These are phyloP conservation scores for Yamadazyma conglobata DNA, from an alignment of 1,139 yeast species.

Conservation along the genomic window DNA sequence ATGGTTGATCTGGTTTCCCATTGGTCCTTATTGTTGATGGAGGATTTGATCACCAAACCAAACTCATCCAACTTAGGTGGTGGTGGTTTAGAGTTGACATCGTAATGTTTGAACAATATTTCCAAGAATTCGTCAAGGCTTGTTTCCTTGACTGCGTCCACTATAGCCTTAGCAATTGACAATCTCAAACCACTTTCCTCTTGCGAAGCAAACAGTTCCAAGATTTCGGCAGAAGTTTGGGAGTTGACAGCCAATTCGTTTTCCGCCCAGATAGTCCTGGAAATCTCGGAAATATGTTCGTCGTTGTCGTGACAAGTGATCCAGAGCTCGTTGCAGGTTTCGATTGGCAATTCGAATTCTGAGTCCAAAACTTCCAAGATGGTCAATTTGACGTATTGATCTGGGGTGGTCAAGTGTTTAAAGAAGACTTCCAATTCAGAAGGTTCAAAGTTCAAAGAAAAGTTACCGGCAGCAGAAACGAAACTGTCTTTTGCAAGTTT, in stretches of 20 bases:
- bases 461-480: constrained; percentile 68
- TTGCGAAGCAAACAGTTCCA: constrained; percentile 45
- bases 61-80: constrained; percentile 71
- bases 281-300: constrained; percentile 57
- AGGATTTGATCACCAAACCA: constrained; percentile 70
- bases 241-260: constrained; percentile 50
- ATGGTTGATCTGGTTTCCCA: constrained; percentile 87
- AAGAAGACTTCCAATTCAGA: constrained; percentile 61
- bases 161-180: constrained; percentile 63
- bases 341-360: constrained; percentile 71
- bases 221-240: constrained; percentile 44
- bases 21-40: constrained; percentile 59
- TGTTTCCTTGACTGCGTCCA: constrained; percentile 31
- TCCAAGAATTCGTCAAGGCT: constrained; percentile 33
- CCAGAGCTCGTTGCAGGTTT: constrained; percentile 68
- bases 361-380: constrained; percentile 82
- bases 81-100: constrained; percentile 67
- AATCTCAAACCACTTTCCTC: constrained; percentile 62
- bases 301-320: constrained; percentile 77
- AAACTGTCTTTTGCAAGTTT: constrained; percentile 83
- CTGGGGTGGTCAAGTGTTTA: constrained; percentile 57
- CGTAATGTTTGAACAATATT: constrained; percentile 52
- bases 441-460: constrained; percentile 56
- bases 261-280: constrained; percentile 83
- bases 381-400: constrained; percentile 69